Conservation (phyloP, 345 rosid species). For the Heritiera littoralis region DNA sequence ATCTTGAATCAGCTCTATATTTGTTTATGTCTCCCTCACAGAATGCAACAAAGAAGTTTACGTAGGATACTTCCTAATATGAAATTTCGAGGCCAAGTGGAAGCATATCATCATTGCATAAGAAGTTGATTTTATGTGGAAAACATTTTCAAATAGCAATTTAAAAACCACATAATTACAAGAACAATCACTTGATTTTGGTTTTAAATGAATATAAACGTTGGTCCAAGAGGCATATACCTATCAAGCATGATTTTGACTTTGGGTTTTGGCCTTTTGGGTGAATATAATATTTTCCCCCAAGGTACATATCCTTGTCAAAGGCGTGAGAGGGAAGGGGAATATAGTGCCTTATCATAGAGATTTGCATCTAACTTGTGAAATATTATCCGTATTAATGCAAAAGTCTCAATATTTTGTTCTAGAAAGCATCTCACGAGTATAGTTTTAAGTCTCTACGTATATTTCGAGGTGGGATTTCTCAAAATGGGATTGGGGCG, state of each 20-base stretch:
- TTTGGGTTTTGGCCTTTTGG: not conserved
- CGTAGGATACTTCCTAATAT: no score
- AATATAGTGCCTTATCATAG: not conserved
- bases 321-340: not conserved
- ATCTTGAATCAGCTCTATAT: not conserved
- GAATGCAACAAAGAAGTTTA: not conserved
- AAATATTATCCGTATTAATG: no score
- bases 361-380: no score
- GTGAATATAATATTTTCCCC: not conserved
- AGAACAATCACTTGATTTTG: not conserved
- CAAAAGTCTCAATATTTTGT: no score
- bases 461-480: no score
- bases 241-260: not conserved
- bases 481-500: no score
- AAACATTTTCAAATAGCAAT: not conserved
- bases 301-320: not conserved
- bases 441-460: no score
- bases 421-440: no score
- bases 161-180: not conserved
- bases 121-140: not conserved
- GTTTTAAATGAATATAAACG: not conserved
- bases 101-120: conserved; percentile 3
- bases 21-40: not conserved
- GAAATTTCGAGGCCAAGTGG: no score
- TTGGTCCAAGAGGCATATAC: not conserved